Conservation (phyloP, 768 basidiomycete species). For the Boletellus emodensis region DNA sequence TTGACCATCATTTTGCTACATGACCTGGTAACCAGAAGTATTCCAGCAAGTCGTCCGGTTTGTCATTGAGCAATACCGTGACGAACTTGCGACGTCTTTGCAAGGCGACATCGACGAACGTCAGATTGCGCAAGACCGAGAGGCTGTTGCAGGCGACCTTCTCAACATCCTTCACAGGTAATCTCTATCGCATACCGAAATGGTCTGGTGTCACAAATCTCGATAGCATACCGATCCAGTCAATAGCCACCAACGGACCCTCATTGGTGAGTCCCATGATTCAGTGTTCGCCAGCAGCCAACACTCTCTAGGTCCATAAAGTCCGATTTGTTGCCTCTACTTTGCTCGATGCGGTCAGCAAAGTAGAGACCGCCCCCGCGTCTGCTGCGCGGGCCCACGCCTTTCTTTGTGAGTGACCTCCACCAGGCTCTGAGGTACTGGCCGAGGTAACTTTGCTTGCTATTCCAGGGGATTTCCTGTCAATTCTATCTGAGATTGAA, state of each 20-base stretch:
- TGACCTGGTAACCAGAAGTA: background rate
- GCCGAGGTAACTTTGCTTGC: background rate
- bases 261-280: conserved; percentile 50
- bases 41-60: conserved; percentile 89
- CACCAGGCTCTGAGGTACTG: background rate
- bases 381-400: conserved; percentile 83
- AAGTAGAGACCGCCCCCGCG: conserved; percentile 74
- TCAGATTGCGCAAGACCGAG: conserved; percentile 67
- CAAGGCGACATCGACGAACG: conserved; percentile 63
- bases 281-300: background rate
- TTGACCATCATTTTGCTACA: background rate
- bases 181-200: conserved; percentile 7
- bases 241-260: conserved; percentile 85
- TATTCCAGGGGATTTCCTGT: conserved; percentile 80
- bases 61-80: conserved; percentile 88
- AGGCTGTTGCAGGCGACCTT: conserved; percentile 83
- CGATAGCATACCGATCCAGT: conserved; percentile 83
- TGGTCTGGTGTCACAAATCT: conserved; percentile 2
- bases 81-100: conserved; percentile 71
- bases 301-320: conserved; percentile 67
- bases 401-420: conserved; percentile 63
- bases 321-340: conserved; percentile 92
- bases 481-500: conserved; percentile 88
- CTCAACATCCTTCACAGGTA: conserved; percentile 82
- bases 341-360: conserved; percentile 76